Conservation (phyloP, 2,329 filamentous ascomycete genomes). For the Periconia sp. region DNA sequence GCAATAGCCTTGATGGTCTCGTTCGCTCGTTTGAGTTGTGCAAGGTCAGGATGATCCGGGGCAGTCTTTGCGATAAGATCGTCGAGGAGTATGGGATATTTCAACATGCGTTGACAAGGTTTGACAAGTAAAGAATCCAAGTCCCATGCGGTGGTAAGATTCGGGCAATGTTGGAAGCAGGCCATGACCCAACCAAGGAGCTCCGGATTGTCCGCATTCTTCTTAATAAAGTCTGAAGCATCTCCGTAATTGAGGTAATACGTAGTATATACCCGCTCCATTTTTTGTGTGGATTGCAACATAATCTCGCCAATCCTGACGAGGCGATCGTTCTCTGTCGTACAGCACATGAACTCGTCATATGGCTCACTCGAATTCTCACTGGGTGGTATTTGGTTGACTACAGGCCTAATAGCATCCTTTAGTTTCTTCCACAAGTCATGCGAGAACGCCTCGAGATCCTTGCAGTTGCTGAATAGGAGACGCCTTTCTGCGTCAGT, state of each 20-base stretch:
- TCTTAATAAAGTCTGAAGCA: conserved; percentile 63
- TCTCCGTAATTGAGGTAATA: conserved; percentile 67
- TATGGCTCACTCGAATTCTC: conserved; percentile 20
- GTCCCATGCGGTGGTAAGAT: conserved; percentile 92
- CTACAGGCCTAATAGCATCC: conserved; percentile 75
- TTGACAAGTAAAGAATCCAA: conserved; percentile 96
- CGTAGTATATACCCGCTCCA: conserved; percentile 67
- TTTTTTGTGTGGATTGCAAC: conserved; percentile 55
- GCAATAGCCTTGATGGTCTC: conserved; percentile 66
- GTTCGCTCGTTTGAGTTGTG: conserved; percentile 69
- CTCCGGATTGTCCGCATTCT: conserved; percentile 57
- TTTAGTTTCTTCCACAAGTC: conserved; percentile 82
- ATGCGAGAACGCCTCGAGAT: conserved; percentile 80
- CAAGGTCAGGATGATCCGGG: conserved; percentile 78
- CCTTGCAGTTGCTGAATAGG: conserved; percentile 89
- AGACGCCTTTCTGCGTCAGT: conserved; percentile 82
- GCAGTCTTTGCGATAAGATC: conserved; percentile 80
- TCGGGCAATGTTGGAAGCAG: conserved; percentile 88
- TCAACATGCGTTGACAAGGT: conserved; percentile 90
- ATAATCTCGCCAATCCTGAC: conserved; percentile 64
- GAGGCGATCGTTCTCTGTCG: conserved; percentile 55
- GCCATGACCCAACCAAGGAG: conserved; percentile 83
- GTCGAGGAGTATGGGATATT: conserved; percentile 85
- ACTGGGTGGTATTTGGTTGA: conserved; percentile 46
- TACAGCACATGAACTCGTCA: conserved; percentile 35